Evolutionary conservation across 2,329 filamentous ascomycete genomes (phyloP).

Genomic region (Epichloe uncinata): DNA sequence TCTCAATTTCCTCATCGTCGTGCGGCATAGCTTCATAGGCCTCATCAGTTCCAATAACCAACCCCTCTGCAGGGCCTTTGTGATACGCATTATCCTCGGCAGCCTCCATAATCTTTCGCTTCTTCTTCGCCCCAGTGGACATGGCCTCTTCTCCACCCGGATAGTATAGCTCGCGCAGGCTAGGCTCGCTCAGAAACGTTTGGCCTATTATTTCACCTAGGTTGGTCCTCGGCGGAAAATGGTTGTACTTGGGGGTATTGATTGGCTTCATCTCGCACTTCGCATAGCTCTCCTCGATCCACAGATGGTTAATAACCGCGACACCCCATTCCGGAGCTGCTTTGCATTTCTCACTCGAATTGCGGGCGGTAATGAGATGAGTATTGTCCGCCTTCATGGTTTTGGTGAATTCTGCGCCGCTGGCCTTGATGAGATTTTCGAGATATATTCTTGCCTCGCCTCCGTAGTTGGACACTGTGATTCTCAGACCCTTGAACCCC

Average conservation of each 20-base stretch:
- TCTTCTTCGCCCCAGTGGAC: constrained; percentile 30
- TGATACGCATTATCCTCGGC: constrained; percentile 37
- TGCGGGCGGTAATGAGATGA: constrained; percentile 83
- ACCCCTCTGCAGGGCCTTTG: constrained; percentile 33
- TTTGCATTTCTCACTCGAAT: constrained; percentile 81
- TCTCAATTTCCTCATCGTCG: constrained; percentile 21
- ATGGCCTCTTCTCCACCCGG: constrained; percentile 42
- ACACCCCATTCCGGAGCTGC: constrained; percentile 90
- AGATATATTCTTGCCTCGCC: constrained; percentile 88
- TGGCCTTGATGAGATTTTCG: constrained; percentile 75
- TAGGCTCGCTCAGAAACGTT: constrained; percentile 58
- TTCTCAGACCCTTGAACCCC: constrained; percentile 62
- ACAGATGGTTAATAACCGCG: constrained; percentile 82
- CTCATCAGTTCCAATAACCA: constrained; percentile 28
- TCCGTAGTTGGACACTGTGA: constrained; percentile 92
- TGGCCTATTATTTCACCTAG: constrained; percentile 86
- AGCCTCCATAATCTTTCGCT: constrained; percentile 35
- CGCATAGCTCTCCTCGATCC: constrained; percentile 95
- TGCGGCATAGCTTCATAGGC: constrained; percentile 33
- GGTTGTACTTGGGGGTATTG: constrained; percentile 62
- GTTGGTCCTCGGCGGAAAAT: constrained; percentile 83
- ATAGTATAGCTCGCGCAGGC: constrained; percentile 54
- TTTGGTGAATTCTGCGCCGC: constrained; percentile 83
- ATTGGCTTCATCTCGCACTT: constrained; percentile 66
- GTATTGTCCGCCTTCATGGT: constrained; percentile 93